Evolutionary conservation across 129 eudicot genomes (phyloP), one percentile per base, ranked within the genome.

Genomic region (Apium graveolens): DNA sequence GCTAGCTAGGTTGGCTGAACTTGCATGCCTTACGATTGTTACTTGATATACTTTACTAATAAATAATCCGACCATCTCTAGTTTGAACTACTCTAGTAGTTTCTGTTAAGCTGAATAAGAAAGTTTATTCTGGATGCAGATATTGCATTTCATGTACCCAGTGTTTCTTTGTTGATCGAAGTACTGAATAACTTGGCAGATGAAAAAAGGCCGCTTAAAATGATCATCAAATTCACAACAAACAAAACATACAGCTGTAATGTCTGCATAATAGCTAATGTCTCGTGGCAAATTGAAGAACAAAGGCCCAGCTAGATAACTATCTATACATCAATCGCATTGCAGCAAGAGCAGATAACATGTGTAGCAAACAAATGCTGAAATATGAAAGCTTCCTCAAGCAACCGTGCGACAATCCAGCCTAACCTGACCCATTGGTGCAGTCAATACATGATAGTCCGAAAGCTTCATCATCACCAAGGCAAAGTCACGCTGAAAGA

Each of bases 381-480:
- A 43, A 34, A 44, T 2, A 26, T 11, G 55, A 83, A 80, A 81
- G 48, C 78, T 78, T 62, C 77, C 75, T 79, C 82, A 76, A 51
- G 45, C 74, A 17, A 84, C 88, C 76, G 78, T 83, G 83, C 90
- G 79, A 82, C 92, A 90, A 79, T 76, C 81, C 39, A 24, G 68
- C 35, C 96, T 78, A 68, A 92, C 89, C 77, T 88, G 89, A 43
- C 96, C 96, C 78, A 24, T 73, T 6, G 84, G 72, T 44, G 88
- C 90, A 44, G 93, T 90, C 68, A 87, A 55, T 57, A 87, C 92
- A 26, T 78, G 81, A 34, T 81, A 80, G 70, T 73, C 80, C 20
- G 98, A 90, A 55, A 93, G 93, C 86, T 90, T 93, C 87, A 87
- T 90, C 98, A 90, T 93, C 48, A 89, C 80, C 49, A 68, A 76